Evolutionary conservation across 2,329 filamentous ascomycete genomes (phyloP).

Genomic region (Arthrobotrys iridis): DNA sequence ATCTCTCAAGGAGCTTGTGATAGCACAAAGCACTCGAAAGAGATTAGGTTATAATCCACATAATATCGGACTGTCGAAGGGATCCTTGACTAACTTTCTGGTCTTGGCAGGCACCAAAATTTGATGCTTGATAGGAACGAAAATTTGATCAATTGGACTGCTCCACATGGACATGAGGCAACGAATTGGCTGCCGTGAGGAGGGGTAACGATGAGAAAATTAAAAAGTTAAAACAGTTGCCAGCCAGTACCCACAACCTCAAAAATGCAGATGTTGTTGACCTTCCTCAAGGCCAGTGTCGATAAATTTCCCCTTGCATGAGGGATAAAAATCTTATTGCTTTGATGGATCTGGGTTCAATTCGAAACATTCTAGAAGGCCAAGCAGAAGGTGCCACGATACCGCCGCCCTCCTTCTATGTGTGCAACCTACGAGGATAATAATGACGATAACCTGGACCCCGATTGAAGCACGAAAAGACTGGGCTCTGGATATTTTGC

Average conservation of each 20-base stretch:
- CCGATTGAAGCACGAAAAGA: conserved; percentile 6
- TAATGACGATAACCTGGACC: conserved; percentile 30
- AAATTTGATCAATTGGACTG: conserved; percentile 30
- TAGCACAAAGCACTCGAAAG: conserved; percentile 8
- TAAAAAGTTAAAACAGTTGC: conserved; percentile 12
- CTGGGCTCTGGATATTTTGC: conserved; percentile 44
- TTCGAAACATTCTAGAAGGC: conserved; percentile 51
- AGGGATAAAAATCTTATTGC: conserved; percentile 37
- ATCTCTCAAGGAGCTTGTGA: conserved; percentile 38
- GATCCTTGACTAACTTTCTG: conserved; percentile 33
- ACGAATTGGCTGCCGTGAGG: conserved; percentile 33
- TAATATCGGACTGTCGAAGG: conserved; percentile 43
- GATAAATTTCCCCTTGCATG: conserved; percentile 30
- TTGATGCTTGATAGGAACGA: conserved; percentile 5
- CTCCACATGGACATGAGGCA: conserved; percentile 36
- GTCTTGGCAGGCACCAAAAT: conserved; percentile 33
- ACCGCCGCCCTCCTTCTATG: not conserved
- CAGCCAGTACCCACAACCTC: not conserved
- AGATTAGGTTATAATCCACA: conserved; percentile 33
- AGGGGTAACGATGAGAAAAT: conserved; percentile 23
- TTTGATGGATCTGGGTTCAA: conserved; percentile 19
- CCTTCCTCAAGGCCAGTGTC: not conserved
- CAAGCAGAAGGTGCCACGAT: conserved; percentile 46
- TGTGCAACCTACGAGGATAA: conserved; percentile 27
- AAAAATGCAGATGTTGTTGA: not conserved